phyloP scores from a whole-genome alignment of 176 grass and related monocot species.

The Oryza longistaminata region DNA sequence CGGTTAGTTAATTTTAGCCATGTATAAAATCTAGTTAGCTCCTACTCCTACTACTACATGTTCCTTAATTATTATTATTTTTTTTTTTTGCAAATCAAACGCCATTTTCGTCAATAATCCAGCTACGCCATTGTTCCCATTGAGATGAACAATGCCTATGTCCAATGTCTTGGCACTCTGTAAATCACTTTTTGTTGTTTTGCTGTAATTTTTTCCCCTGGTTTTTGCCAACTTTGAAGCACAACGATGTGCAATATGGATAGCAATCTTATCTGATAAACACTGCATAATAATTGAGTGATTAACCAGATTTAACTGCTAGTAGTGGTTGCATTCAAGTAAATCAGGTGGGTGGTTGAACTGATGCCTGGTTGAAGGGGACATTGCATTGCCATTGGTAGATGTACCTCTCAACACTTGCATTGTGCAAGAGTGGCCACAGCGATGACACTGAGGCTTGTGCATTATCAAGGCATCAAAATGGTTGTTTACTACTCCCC shows the following conservation, averaged over 20 bases:
- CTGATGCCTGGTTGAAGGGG: conserved; percentile 23
- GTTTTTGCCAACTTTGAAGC: neutral
- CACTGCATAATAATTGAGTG: no score
- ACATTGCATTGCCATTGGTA: neutral
- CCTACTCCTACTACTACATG: neutral
- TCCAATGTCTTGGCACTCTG: neutral
- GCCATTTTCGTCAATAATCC: neutral
- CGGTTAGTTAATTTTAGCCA: neutral
- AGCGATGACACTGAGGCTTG: neutral
- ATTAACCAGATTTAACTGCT: neutral
- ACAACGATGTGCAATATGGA: neutral
- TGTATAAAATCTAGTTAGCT: conserved; percentile 6
- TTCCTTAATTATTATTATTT: neutral
- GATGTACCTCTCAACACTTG: neutral
- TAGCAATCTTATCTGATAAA: neutral
- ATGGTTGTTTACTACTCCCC: neutral
- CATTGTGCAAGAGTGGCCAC: neutral
- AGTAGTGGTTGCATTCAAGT: neutral
- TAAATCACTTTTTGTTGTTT: neutral
- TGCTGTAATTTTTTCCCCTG: neutral
- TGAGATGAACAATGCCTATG: neutral
- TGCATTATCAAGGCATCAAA: conserved; percentile 14
- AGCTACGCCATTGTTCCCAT: neutral
- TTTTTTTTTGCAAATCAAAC: neutral
- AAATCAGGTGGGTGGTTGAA: conserved; percentile 19